Conservation (phyloP, 371 early-diverging fungal genomes). For the Dentiscutata heterogama region DNA sequence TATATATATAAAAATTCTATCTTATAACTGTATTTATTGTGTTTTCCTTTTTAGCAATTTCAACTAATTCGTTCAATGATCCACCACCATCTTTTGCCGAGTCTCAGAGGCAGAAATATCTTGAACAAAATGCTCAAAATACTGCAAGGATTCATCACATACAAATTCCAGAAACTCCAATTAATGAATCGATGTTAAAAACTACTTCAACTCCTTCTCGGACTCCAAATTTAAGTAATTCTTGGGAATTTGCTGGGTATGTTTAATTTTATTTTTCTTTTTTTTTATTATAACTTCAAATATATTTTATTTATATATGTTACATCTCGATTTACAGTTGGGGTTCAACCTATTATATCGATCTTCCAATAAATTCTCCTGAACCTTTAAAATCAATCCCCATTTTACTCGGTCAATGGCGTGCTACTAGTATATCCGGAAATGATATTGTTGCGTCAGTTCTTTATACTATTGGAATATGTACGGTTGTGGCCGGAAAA, state of each 20-base stretch:
- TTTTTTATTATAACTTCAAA: not conserved
- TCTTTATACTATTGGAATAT: constrained; percentile 64
- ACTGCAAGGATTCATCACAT: no score
- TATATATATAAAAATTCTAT: no score
- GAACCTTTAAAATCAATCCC: not conserved
- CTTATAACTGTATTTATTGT: no score
- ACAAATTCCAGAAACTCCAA: no score
- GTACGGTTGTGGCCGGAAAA: constrained; percentile 59
- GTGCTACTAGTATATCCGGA: constrained; percentile 35
- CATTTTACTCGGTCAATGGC: constrained; percentile 40
- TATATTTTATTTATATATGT: not conserved
- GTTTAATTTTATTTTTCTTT: not conserved
- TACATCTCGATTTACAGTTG: not conserved
- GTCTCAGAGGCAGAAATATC: no score
- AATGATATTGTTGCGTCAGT: constrained; percentile 50
- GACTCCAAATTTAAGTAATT: constrained; percentile 44
- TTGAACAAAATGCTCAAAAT: no score
- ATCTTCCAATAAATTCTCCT: not conserved
- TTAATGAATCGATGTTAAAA: not conserved
- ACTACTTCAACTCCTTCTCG: constrained; percentile 36
- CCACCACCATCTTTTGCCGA: no score
- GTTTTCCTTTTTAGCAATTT: no score
- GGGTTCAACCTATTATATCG: constrained; percentile 25
- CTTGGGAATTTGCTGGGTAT: constrained; percentile 45
- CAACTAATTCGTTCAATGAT: no score